These are phyloP conservation scores for Cicer yamashitae DNA, from an alignment of 306 rosid genomes.

Conservation along the genomic window DNA sequence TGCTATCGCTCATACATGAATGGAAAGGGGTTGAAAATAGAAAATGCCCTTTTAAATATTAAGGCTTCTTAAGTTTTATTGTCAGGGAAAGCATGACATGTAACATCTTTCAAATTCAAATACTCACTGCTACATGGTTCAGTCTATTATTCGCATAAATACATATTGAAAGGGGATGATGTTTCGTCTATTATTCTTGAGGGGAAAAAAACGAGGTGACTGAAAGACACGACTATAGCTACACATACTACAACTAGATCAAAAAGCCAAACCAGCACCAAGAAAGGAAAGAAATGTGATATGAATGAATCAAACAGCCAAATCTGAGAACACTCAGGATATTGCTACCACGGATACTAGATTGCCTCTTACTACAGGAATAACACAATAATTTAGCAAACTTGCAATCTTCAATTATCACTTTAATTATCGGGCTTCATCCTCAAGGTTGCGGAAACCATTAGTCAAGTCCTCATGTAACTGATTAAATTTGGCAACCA, in stretches of 20 bases:
- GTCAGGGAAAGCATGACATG: constrained; percentile 6
- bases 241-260: constrained; percentile 51
- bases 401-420: constrained; percentile 57
- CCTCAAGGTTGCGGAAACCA: constrained; percentile 99
- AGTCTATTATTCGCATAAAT: constrained; percentile 52
- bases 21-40: not conserved
- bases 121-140: constrained; percentile 38
- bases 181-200: constrained; percentile 56
- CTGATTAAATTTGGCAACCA: constrained; percentile 79
- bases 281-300: constrained; percentile 48
- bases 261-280: constrained; percentile 52
- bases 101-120: constrained; percentile 30
- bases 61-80: constrained; percentile 16
- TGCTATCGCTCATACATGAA: not conserved
- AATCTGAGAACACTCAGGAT: constrained; percentile 34
- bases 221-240: constrained; percentile 50
- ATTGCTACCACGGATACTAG: constrained; percentile 39
- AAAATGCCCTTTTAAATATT: constrained; percentile 13
- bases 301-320: constrained; percentile 50
- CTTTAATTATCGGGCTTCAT: constrained; percentile 80
- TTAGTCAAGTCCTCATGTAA: constrained; percentile 80
- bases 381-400: constrained; percentile 29
- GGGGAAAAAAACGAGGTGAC: constrained; percentile 40
- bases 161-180: constrained; percentile 48
- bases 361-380: constrained; percentile 48